Conservation (phyloP, 805 yeast species). For the Yarrowia sp. region DNA sequence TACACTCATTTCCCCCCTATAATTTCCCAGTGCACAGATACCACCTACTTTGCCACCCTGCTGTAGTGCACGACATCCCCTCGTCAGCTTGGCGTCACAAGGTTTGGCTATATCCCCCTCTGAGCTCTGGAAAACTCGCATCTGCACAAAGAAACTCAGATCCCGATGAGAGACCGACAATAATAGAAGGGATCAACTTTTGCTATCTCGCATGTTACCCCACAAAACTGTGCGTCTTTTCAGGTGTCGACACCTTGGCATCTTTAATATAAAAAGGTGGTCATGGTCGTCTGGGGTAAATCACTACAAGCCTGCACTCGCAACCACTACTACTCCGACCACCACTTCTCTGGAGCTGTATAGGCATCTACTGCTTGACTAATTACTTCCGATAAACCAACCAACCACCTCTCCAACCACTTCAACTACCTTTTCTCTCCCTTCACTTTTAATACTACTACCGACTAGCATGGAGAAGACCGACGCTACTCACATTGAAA, state of each 20-base stretch:
- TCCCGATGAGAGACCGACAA: conserved; percentile 17
- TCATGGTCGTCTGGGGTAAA: conserved; percentile 5
- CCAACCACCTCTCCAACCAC: not conserved
- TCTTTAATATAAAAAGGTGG: not conserved
- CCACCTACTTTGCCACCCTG: not conserved
- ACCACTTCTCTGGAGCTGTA: not conserved
- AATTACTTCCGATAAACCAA: not conserved
- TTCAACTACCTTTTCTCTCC: not conserved
- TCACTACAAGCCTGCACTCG: conserved; percentile 14
- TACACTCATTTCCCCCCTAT: not conserved
- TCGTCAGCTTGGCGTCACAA: not conserved
- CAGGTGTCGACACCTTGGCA: not conserved
- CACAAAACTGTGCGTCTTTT: not conserved
- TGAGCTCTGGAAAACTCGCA: not conserved
- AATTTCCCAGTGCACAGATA: not conserved
- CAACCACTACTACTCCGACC: not conserved
- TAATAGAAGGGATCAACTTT: not conserved
- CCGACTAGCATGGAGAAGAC: conserved; percentile 2
- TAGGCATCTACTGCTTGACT: not conserved
- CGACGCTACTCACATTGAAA: conserved; percentile 14
- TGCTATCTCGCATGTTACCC: conserved; percentile 17
- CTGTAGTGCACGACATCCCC: not conserved
- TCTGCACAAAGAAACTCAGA: not conserved
- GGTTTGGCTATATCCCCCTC: not conserved
- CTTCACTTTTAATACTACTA: not conserved